Evolutionary conservation across 179 eudicot genomes (phyloP), one percentile per base, ranked within the genome.

Genomic region (Pouteria campechiana): DNA sequence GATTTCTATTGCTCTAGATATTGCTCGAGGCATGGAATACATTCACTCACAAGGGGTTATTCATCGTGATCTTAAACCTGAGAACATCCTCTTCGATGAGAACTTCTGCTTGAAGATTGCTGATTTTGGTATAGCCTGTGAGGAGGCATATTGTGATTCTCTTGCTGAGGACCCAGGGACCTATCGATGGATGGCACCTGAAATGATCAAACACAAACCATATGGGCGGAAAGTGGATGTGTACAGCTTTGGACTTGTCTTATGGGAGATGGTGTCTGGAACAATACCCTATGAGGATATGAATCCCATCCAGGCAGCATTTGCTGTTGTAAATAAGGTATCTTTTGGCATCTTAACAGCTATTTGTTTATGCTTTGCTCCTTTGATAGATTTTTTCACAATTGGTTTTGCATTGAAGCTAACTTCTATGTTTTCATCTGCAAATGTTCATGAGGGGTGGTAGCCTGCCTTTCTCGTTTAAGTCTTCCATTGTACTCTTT

Each of bases 141-240:
- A 82, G 57, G 93, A 76, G 68, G 80, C 72, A 8, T 43, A 58
- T 5, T 69, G 81, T 46, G 93, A 86, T 57, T 65, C 63, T 22
- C 57, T 86, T 32, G 76, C 71, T 9, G 89, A 82, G 71, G 96
- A 76, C 48, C 89, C 93, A 3, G 96, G 93, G 20, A 82, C 96
- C 9, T 86, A 74, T 48, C 83, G 96, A 39, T 86, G 96, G 96
- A 86, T 86, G 96, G 96, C 96, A 5, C 93, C 96, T 7, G 96
- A 86, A 65, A 79, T 86, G 93, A 82, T 86, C 35, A 76, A 59
- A 49, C 74, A 72, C 22, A 76, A 76, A 45, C 62, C 73, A 1
- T 79, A 86, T 61, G 89, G 86, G 8, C 58, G 73, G 17, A 86
- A 82, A 63, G 93, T 86, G 3, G 93, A 86, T 52, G 89, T 82